Conservation (phyloP, 805 yeast species). For the Pichia thaimueangensis region DNA sequence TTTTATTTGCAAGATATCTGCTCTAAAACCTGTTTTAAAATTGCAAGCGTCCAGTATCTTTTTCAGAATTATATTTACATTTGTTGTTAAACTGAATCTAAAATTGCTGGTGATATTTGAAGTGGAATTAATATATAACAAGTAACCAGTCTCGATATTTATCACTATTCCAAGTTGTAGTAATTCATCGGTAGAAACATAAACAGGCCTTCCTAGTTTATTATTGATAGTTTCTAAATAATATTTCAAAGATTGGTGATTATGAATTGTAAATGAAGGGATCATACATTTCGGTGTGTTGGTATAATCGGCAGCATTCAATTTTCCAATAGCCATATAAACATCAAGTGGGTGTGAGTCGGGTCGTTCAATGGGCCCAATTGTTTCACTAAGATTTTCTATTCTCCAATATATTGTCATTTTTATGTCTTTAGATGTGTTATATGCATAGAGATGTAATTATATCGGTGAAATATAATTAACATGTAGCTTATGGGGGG, state of each 20-base stretch:
- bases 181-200: constrained; percentile 2
- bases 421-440: too few relatives aligned
- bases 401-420: constrained; percentile 5
- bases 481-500: too few relatives aligned
- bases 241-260: background rate
- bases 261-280: background rate
- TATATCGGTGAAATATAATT: too few relatives aligned
- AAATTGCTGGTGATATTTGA: constrained; percentile 1
- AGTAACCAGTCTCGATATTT: constrained; percentile 12
- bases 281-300: background rate
- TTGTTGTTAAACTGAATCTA: constrained; percentile 3
- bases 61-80: constrained; percentile 2
- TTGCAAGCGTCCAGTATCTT: constrained; percentile 5
- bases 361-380: constrained; percentile 2
- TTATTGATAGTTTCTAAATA: constrained; percentile 5
- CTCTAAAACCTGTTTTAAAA: background rate
- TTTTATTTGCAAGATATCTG: constrained; percentile 1
- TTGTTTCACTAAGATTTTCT: background rate
- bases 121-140: constrained; percentile 11
- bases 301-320: background rate
- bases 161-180: constrained; percentile 11
- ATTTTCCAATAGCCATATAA: background rate
- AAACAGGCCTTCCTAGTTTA: constrained; percentile 6
- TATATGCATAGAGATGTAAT: too few relatives aligned
- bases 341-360: constrained; percentile 2